These are phyloP conservation scores for Nemania serpens DNA, from an alignment of 2,329 filamentous ascomycete species.

Conservation along the genomic window DNA sequence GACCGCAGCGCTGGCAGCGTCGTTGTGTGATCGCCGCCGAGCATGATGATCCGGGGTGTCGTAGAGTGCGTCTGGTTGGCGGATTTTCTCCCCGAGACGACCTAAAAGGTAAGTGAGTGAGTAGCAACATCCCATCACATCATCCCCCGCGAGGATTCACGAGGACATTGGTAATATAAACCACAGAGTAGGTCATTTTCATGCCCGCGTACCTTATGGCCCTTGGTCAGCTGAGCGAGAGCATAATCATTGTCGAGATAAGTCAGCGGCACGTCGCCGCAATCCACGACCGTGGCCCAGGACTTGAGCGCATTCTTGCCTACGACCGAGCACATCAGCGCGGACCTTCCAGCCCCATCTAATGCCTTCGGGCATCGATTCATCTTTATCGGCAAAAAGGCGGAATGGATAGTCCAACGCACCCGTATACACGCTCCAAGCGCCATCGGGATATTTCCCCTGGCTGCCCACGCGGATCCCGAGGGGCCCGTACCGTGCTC, in stretches of 20 bases:
- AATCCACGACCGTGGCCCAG: conserved; percentile 78
- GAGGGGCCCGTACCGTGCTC: conserved; percentile 44
- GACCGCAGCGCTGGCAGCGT: conserved; percentile 66
- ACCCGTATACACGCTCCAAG: conserved; percentile 56
- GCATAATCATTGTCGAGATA: conserved; percentile 79
- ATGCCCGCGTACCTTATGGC: conserved; percentile 51
- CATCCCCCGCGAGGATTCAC: not conserved
- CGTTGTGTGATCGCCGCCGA: conserved; percentile 69
- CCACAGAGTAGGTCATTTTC: too few species aligned
- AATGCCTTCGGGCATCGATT: not conserved
- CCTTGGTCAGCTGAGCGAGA: conserved; percentile 74
- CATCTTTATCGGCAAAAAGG: too few species aligned
- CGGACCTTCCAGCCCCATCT: not conserved
- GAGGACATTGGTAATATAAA: not conserved
- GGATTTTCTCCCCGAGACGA: conserved; percentile 41
- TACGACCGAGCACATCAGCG: conserved; percentile 17
- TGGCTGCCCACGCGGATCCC: conserved; percentile 42
- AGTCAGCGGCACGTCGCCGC: conserved; percentile 77
- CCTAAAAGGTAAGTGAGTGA: conserved; percentile 26
- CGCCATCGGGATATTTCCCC: conserved; percentile 31
- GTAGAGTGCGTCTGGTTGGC: conserved; percentile 51
- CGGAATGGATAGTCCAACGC: not conserved
- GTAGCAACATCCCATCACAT: not conserved
- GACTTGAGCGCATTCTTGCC: conserved; percentile 68
- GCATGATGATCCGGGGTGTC: conserved; percentile 59